Conservation (phyloP, 495 filamentous ascomycete genomes). For the Aspergillus biplanus region DNA sequence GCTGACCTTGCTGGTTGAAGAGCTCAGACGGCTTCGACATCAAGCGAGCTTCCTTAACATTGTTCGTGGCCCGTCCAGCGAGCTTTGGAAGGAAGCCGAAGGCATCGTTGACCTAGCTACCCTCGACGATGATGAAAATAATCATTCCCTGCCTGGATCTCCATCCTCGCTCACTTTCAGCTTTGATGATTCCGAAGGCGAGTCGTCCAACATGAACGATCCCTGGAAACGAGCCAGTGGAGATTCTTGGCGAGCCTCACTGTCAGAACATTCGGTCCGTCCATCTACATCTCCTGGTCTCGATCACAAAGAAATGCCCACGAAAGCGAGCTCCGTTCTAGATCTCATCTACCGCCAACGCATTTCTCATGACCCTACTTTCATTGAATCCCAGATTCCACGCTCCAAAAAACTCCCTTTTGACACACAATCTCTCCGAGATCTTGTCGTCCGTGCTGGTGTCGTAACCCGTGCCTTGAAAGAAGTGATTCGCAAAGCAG, state of each 20-base stretch:
- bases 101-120: constrained; percentile 85
- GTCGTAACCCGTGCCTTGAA: constrained; percentile 73
- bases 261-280: constrained; percentile 29
- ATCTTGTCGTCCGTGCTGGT: constrained; percentile 82
- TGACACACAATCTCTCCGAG: constrained; percentile 84
- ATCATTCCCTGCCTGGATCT: constrained; percentile 51
- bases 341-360: constrained; percentile 78
- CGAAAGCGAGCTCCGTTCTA: constrained; percentile 78
- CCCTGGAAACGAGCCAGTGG: constrained; percentile 42
- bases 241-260: constrained; percentile 37
- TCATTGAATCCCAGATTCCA: constrained; percentile 44
- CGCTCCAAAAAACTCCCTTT: constrained; percentile 82
- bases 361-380: constrained; percentile 51
- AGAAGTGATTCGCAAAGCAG: constrained; percentile 77
- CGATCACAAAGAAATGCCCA: constrained; percentile 49
- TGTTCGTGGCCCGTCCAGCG: constrained; percentile 60
- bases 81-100: constrained; percentile 84
- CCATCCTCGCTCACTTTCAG: constrained; percentile 57
- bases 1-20: constrained; percentile 78
- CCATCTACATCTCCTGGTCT: constrained; percentile 26
- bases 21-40: constrained; percentile 70
- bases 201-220: constrained; percentile 44
- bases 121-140: constrained; percentile 73
- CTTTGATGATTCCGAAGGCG: constrained; percentile 64
- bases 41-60: constrained; percentile 68